Evolutionary conservation across 768 basidiomycete species (phyloP), one percentile per base, ranked within the genome.

Genomic region (Pleurotus ostreatus): DNA sequence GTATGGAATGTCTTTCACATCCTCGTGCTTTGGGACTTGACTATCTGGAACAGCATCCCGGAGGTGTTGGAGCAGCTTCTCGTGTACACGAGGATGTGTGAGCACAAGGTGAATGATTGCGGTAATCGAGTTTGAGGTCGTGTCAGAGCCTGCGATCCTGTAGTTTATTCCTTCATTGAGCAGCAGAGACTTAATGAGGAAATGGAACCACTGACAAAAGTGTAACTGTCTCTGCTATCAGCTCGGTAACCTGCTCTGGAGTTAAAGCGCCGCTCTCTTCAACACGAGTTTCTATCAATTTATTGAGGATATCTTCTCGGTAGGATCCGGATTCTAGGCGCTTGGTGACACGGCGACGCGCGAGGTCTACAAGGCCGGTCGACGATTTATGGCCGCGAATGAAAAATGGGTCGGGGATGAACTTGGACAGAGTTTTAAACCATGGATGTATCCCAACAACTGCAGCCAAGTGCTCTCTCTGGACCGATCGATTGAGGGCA

Each of bases 101-200:
- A 59, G 55, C 22, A 68, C 55, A 12, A 64, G 59, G 55, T 65
- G 63, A 18, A 70, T 59, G n/a, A 65, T 69, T 1, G 60, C 70
- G n/a, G 69, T 62, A 11, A 66, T 60, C 8, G 68, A 67, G 52
- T 65, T 73, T 0, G 72, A 68, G 12, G 69, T 70, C 7, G 70
- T 70, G 57, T 72, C 70, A 13, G 69, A 70, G 1, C 71, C 71
- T 6, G 71, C 71, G 55, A 69, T 70, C 8, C 71, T 72, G 47
- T 22, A 40, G 11, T 4, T 53, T 38, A 37, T 48, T 3, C 45
- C 37, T n/a, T 22, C 7, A 26, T 11, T 46, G 13, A 26, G 38
- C 6, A 4, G 22, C 12, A 23, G 52, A 26, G 44, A 49, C 13
- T 12, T 20, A 26, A 6, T 16, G 20, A 16, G 39, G 16, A 43